Base-by-base conservation (phyloP, 164 flowering plant genomes). In the Kingdonia uniflora region DNA sequence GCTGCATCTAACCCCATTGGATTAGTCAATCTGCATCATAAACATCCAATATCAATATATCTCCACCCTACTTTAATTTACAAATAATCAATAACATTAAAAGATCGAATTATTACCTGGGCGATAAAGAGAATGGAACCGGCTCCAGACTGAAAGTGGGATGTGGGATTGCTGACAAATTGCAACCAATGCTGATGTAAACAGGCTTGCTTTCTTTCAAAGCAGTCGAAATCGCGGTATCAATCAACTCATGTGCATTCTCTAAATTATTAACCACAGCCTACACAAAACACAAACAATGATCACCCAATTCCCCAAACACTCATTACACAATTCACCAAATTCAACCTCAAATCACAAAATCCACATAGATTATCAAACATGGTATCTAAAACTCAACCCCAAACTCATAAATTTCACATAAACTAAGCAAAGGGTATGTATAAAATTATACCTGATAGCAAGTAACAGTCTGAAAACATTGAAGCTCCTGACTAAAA, bases 171-270 rank as follows among this genome's bases (percentile, higher is more conserved):
- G 72, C 81, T 10, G 95, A 60, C 66, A 89, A 71, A 57, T 89
- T 86, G 57, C 97, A 89, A 68, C 94, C 65, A 16, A 86, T 53
- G 66, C 84, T 82, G 26, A 89, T 82, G 45, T 89, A 89, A 42
- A 82, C 97, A 24, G 97, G 97, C 68, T 89, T 89, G 75, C 97
- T 84, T 60, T 89, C 95, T 65, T 79, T 86, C 60, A 89, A 54
- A 26, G 85, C 74, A 14, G 92, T 86, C 1, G 84, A 77, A 26
- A 89, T 77, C 2, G 97, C 95, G 0, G 86, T 86, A 26, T 89
- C 97, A 14, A 89, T 80, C 72, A 38, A 40, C 58, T 89, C 97
- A 52, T 89, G 95, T 0, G 97, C 89, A 55, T 86, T 87, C 23
- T 86, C 97, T 79, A 89, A 58, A 57, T 86, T 73, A 58, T 80